Evolutionary conservation across 2,329 filamentous ascomycete genomes (phyloP).

Genomic region (Fusarium tanahbumbuense): DNA sequence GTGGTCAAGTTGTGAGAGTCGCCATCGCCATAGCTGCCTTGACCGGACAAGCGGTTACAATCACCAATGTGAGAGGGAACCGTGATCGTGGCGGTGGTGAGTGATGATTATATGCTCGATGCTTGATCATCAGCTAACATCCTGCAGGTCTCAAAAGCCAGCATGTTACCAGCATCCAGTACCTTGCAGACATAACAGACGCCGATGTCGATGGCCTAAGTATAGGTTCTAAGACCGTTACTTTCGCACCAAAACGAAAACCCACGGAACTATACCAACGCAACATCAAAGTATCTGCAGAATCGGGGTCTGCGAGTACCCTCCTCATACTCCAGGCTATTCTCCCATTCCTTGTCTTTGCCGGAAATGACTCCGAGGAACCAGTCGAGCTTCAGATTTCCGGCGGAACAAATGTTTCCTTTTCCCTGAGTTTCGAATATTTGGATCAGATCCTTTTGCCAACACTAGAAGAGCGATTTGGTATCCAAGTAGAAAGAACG

Average conservation of each 20-base stretch:
- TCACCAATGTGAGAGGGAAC: slow-evolving; percentile 68
- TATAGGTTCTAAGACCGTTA: slow-evolving; percentile 63
- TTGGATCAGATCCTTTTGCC: slow-evolving; percentile 71
- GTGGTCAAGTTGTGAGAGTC: slow-evolving; percentile 69
- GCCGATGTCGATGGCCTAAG: slow-evolving; percentile 63
- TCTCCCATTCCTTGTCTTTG: slow-evolving; percentile 68
- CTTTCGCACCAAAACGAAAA: slow-evolving; percentile 57
- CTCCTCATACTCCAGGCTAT: slow-evolving; percentile 70
- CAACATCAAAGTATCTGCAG: slow-evolving; percentile 61
- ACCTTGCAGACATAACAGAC: slow-evolving; percentile 63
- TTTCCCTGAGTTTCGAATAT: slow-evolving; percentile 70
- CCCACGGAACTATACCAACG: slow-evolving; percentile 56
- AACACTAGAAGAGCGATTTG: slow-evolving; percentile 62
- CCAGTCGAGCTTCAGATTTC: slow-evolving; percentile 63
- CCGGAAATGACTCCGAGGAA: slow-evolving; percentile 56
- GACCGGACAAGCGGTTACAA: slow-evolving; percentile 63
- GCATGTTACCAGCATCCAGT: slow-evolving; percentile 67
- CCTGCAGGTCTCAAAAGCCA: slow-evolving; percentile 68
- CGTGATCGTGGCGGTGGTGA: slow-evolving; percentile 53
- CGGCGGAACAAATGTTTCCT: slow-evolving; percentile 70
- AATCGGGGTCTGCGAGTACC: slow-evolving; percentile 64
- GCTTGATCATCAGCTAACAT: slow-evolving; percentile 10
- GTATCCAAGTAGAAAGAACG: slow-evolving; percentile 58
- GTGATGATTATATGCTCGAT: slow-evolving; percentile 11
- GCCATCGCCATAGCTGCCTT: slow-evolving; percentile 68